A percentile compares a stretch with the other conserved stretches of the same genome.
Conservation (phyloP, 164 flowering plant genomes). For the Magnolia officinalis region DNA sequence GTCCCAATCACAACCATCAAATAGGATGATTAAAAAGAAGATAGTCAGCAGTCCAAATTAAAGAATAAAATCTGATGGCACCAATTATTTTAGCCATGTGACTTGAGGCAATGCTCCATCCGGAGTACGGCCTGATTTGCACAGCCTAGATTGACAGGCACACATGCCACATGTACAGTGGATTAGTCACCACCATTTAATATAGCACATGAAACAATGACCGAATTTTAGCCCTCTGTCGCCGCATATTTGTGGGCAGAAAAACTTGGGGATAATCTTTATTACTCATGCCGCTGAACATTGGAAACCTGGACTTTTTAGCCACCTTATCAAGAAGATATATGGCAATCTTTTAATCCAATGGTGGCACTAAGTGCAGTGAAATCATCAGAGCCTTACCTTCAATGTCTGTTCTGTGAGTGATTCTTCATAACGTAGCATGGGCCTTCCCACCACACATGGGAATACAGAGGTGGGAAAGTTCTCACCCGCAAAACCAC, state of each 20-base stretch:
- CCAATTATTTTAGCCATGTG: neutral
- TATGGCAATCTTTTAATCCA: neutral
- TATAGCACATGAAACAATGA: too few relatives aligned
- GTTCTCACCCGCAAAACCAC: constrained; percentile 98
- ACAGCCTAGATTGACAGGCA: neutral
- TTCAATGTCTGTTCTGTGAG: constrained; percentile 78
- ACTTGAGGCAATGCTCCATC: too few relatives aligned
- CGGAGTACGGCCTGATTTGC: too few relatives aligned
- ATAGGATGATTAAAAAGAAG: neutral
- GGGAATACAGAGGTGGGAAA: constrained; percentile 97
- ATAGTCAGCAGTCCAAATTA: too few relatives aligned
- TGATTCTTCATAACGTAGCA: constrained; percentile 92
- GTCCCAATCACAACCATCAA: neutral
- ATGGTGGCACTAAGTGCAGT: neutral
- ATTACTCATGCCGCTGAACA: neutral
- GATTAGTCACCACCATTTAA: neutral
- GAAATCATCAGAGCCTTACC: constrained; percentile 31
- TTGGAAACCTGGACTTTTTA: neutral
- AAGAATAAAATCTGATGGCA: neutral
- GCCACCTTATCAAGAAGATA: neutral
- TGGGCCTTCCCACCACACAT: constrained; percentile 89
- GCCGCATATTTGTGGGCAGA: too few relatives aligned
- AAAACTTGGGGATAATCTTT: neutral
- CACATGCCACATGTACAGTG: neutral
- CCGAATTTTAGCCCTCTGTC: too few relatives aligned